A percentile compares a stretch with the other conserved stretches of the same genome.
phyloP scores from a whole-genome alignment of 768 basidiomycete genomes.

The Naganishia randhawae region DNA sequence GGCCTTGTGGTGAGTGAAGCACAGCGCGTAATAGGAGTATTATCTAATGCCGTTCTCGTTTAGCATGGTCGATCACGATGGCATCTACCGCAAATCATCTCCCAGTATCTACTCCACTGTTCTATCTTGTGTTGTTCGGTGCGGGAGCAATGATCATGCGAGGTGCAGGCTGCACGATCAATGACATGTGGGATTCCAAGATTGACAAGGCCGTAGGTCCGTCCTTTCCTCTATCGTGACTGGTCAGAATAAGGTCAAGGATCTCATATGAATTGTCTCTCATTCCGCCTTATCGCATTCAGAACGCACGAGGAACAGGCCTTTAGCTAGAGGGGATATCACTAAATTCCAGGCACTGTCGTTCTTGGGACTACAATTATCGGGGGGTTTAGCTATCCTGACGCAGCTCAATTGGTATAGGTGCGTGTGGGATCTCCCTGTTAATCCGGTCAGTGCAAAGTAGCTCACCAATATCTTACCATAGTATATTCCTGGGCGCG shows the following conservation, averaged over 20 bases:
- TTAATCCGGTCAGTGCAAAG: neutral
- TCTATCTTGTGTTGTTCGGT: conserved; percentile 78
- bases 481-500: conserved; percentile 84
- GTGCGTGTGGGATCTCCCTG: conserved; percentile 53
- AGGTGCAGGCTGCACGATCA: conserved; percentile 96
- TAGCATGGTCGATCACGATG: conserved; percentile 99
- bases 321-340: conserved; percentile 79
- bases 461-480: no score
- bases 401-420: conserved; percentile 93
- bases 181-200: conserved; percentile 95
- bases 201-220: conserved; percentile 87
- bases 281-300: neutral
- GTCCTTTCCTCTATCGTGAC: conserved; percentile 34
- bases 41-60: neutral
- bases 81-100: conserved; percentile 73
- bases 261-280: conserved; percentile 46
- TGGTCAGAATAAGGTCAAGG: neutral
- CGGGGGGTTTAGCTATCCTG: conserved; percentile 75
- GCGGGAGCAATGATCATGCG: conserved; percentile 91
- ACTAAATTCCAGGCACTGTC: conserved; percentile 67
- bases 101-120: conserved; percentile 66
- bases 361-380: conserved; percentile 78
- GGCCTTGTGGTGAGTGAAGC: conserved; percentile 76
- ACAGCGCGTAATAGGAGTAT: neutral
- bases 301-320: conserved; percentile 79